Evolutionary conservation across 768 basidiomycete species (phyloP), one percentile per base, ranked within the genome.

Genomic region (Neoboletus brunneissimus): DNA sequence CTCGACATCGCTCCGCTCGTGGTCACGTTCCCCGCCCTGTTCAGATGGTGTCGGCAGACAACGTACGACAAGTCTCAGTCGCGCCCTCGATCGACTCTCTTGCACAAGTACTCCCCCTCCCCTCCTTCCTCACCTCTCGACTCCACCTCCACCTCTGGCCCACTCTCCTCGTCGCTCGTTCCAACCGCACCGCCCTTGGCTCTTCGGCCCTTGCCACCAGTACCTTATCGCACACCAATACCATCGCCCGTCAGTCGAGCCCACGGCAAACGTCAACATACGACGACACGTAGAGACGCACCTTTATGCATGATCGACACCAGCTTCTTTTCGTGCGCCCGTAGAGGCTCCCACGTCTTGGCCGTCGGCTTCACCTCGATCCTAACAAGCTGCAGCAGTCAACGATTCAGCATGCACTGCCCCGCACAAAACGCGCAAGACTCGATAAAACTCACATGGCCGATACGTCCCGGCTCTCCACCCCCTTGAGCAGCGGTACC

Each of bases 281-380:
- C 40, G 4, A 9, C 9, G 29, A n/a, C n/a, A n/a, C n/a, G n/a
- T n/a, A n/a, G 11, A 10, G 20, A 16, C 12, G 43, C 54, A 87
- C 90, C 78, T 78, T 90, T 89, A 59, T 93, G 93, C 79, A 91
- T 86, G 23, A 85, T 80, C 3, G 79, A 75, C 15, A 79, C 68
- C 15, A 98, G 76, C 40, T 85, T 82, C 68, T 91, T 94, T 70
- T 97, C 94, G 67, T 96, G 98, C 1, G 83, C 83, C 37, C 89
- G 79, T 48, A 89, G 81, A 0, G 89, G 83, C 56, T 98, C 96
- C 94, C 94, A 98, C 29, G 74, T 67, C 68, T 89, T 91, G n/a
- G 83, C 79, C 2, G 86, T 86, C 1, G 81, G 70, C 10, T 83
- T 77, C 1, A 87, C 73, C 58, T 91, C 86, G 6, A n/a, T n/a